Evolutionary conservation across 2,329 filamentous ascomycete species (phyloP).

Genomic region (Clonostachys rhizophaga): DNA sequence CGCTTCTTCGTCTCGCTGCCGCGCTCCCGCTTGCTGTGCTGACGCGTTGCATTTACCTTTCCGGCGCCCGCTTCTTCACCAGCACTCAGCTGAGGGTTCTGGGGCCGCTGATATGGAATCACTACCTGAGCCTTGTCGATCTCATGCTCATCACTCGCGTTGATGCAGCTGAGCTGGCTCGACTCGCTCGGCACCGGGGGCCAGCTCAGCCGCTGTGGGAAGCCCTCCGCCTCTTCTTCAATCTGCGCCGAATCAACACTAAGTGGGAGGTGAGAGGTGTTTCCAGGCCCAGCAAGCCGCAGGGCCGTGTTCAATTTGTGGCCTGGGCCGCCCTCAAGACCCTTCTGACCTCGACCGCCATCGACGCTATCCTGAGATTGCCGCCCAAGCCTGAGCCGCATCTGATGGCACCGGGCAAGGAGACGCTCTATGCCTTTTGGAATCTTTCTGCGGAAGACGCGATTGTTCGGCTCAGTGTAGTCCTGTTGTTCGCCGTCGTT

Average conservation of each 20-base stretch:
- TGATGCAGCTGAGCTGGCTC: background rate
- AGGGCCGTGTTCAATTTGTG: background rate
- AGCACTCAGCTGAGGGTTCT: too few relatives aligned
- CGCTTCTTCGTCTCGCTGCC: too few relatives aligned
- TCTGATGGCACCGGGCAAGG: background rate
- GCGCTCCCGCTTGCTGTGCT: too few relatives aligned
- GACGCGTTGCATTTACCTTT: too few relatives aligned
- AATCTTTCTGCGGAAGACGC: slow-evolving; percentile 3
- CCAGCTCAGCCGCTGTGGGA: background rate
- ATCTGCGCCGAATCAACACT: slow-evolving; percentile 4
- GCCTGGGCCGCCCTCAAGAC: background rate
- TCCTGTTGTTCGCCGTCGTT: background rate
- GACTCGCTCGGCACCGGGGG: background rate
- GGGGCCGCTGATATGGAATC: too few relatives aligned
- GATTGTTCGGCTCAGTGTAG: background rate
- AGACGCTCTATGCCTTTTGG: slow-evolving; percentile 2
- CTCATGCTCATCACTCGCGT: background rate
- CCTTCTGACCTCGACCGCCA: background rate
- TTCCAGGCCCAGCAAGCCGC: background rate
- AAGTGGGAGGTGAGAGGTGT: slow-evolving; percentile 1
- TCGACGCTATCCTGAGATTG: slow-evolving; percentile 1
- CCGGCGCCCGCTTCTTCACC: too few relatives aligned
- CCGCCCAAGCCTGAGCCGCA: slow-evolving; percentile 1
- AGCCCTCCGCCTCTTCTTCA: slow-evolving; percentile 3
- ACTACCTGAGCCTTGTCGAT: background rate